A percentile compares a stretch with the other conserved stretches of the same genome.
These are phyloP conservation scores for Metarhizium album DNA, from an alignment of 2,329 filamentous ascomycete genomes.

Conservation along the genomic window DNA sequence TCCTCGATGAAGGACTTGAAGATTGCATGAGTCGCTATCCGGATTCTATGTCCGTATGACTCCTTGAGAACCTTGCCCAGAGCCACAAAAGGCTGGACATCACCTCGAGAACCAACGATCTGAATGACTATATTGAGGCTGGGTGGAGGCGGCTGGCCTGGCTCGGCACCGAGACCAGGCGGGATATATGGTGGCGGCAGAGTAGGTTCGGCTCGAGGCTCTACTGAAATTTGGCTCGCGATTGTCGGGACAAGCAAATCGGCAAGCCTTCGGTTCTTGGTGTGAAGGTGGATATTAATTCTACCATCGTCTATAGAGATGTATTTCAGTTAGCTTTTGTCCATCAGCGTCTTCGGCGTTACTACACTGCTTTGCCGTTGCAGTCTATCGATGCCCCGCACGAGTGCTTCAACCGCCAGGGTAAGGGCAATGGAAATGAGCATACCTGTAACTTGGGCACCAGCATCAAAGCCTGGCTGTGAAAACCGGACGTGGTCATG, in stretches of 20 bases:
- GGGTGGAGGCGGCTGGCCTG: constrained; percentile 45
- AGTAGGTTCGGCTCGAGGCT: constrained; percentile 31
- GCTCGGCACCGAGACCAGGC: constrained; percentile 56
- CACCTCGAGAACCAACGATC: constrained; percentile 63
- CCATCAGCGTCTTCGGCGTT: background rate
- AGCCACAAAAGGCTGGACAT: constrained; percentile 67
- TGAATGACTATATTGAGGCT: constrained; percentile 62
- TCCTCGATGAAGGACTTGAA: constrained; percentile 61
- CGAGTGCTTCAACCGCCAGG: background rate
- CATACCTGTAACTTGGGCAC: constrained; percentile 45
- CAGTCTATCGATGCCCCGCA: no score
- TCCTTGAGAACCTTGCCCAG: constrained; percentile 54
- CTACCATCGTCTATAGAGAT: constrained; percentile 55
- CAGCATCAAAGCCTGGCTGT: constrained; percentile 52
- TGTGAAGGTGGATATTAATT: constrained; percentile 69
- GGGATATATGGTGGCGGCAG: constrained; percentile 62
- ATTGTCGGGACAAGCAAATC: constrained; percentile 57
- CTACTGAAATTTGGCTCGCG: constrained; percentile 41
- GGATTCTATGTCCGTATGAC: constrained; percentile 58
- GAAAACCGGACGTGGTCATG: constrained; percentile 47
- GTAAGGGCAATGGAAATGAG: background rate
- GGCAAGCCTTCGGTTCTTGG: constrained; percentile 54
- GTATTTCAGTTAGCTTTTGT: background rate
- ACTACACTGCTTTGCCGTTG: background rate
- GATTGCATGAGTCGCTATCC: constrained; percentile 60